Base-by-base conservation (phyloP, 1,284 basidiomycete genomes). In the Fomitiporia mediterranea region DNA sequence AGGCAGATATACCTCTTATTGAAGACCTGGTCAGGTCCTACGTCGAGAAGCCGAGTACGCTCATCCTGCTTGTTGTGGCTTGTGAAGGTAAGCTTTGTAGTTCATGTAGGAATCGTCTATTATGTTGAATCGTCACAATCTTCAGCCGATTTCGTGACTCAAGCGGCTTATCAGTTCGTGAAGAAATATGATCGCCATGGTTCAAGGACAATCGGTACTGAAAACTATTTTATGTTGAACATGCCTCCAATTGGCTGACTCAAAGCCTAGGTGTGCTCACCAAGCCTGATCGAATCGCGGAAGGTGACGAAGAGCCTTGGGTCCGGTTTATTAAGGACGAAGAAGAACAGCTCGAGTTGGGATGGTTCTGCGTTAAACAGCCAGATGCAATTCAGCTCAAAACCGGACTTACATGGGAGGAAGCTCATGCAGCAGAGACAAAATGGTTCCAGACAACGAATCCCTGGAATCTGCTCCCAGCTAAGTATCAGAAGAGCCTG, bases 311-410 rank as follows among this genome's bases (percentile, higher is more conserved):
- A 60, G 62, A 66, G 0, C 63, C 62, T 0, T 91, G 88, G 89
- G 58, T 88, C 6, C 66, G 67, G 0, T 77, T 84, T 44, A 77
- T 88, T 27, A 70, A 74, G 5, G 80, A 84, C 56, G 78, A 84
- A 39, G 72, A 72, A 8, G 79, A 84, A 51, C 64, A 76, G 0
- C 71, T 88, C 0, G 68, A 74, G 4, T 80, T 88, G 55, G 82
- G 82, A 7, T 90, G 86, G 85, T 89, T 76, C 64, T 83, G 81
- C 51, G 85, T 89, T 7, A 88, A 89, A 62, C 86, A 86, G 52
- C 86, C 86, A 0, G 77, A 78, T 35, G 55, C 57, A 2, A 21
- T 42, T 21, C 47, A 56, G 27, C 17, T 51, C 17, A 27, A 39
- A 21, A 3, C 67, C 2, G 82, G 82, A 2, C 76, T 86, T 32